A percentile compares a stretch with the other conserved stretches of the same genome.
Conservation (phyloP, 352 stramenopile species). For the Lagenidium sp. region DNA sequence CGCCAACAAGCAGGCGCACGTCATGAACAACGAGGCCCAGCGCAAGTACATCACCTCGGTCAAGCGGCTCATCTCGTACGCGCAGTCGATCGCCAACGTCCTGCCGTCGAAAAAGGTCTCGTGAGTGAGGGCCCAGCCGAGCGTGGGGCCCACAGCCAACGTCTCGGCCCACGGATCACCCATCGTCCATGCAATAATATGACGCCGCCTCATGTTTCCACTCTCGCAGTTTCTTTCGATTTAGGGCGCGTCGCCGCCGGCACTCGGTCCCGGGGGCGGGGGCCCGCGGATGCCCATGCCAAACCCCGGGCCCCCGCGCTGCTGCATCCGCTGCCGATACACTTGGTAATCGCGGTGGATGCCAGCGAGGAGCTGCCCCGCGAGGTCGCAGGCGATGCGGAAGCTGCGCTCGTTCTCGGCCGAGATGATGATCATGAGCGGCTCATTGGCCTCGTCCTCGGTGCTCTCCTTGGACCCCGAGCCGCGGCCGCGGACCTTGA, state of each 20-base stretch:
- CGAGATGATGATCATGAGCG: conserved; percentile 77
- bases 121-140: conserved; percentile 12
- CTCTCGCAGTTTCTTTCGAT: not conserved
- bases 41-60: conserved; percentile 98
- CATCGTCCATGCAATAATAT: too few relatives aligned
- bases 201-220: too few relatives aligned
- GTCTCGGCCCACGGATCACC: too few relatives aligned
- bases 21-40: conserved; percentile 99
- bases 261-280: too few relatives aligned
- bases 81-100: conserved; percentile 85
- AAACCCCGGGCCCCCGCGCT: conserved; percentile 11
- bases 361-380: conserved; percentile 45
- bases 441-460: conserved; percentile 61
- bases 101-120: conserved; percentile 83
- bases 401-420: conserved; percentile 83
- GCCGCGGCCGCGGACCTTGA: conserved; percentile 74
- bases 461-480: conserved; percentile 71
- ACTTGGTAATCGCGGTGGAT: conserved; percentile 77
- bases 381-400: conserved; percentile 60
- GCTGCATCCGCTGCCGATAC: conserved; percentile 38
- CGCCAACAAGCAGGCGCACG: conserved; percentile 97
- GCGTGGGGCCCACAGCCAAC: too few relatives aligned
- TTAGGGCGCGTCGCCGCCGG: not conserved
- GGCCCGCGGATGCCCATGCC: not conserved
- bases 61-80: conserved; percentile 97